Percentiles rank a stretch among this genome's conserved stretches.
Evolutionary conservation across 2,329 filamentous ascomycete species (phyloP).

Genomic region (Pseudogymnoascus sp.): DNA sequence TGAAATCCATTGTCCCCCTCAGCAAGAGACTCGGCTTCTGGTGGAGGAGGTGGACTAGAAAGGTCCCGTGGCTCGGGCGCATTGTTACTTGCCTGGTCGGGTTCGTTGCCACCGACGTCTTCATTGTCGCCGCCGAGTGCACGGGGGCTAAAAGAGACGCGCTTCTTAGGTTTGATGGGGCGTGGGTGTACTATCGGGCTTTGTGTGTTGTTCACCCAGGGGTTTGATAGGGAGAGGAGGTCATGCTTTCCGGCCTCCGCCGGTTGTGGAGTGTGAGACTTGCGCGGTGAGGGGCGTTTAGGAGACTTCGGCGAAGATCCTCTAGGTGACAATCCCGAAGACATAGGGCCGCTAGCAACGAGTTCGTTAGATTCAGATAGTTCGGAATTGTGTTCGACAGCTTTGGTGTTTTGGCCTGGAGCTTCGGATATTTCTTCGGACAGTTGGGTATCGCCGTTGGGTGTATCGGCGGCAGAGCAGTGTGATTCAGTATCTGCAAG

Average conservation of each 20-base stretch:
- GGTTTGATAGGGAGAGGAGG: not conserved
- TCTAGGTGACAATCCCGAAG: not conserved
- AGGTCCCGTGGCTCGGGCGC: not conserved
- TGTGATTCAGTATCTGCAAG: not conserved
- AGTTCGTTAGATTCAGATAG: not conserved
- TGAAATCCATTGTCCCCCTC: not conserved
- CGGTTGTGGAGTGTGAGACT: not conserved
- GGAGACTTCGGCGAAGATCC: not conserved
- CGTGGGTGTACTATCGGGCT: not conserved
- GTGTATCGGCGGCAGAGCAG: not conserved
- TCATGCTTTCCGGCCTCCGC: not conserved
- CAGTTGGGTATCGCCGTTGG: not conserved
- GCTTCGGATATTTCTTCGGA: not conserved
- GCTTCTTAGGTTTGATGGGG: slow-evolving; percentile 19
- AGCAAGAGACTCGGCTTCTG: not conserved
- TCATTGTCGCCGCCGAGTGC: not conserved
- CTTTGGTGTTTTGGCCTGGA: not conserved
- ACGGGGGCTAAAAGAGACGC: slow-evolving; percentile 25
- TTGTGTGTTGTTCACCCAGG: not conserved
- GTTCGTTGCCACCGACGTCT: not conserved
- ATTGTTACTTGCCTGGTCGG: not conserved
- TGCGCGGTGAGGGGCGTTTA: not conserved
- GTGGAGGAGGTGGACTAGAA: not conserved
- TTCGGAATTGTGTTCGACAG: not conserved
- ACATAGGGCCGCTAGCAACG: not conserved